Evolutionary conservation across 2,329 filamentous ascomycete species (phyloP), one percentile per base, ranked within the genome.

Genomic region (Colletotrichum truncatum): DNA sequence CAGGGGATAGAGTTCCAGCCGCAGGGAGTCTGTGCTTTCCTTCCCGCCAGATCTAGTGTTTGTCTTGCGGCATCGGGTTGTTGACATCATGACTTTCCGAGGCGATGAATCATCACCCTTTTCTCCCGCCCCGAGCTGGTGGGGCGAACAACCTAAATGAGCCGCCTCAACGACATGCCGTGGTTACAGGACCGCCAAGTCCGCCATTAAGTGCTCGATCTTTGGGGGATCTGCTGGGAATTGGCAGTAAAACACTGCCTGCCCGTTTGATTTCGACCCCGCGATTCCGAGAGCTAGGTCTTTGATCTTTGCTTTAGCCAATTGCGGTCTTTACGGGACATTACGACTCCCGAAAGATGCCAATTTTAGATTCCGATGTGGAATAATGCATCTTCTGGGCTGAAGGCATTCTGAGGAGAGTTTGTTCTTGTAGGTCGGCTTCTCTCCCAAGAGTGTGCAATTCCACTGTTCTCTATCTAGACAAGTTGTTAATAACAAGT

Each of bases 101-200:
- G 36, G 14, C 58, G 43, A 66, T 66, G 63, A 66, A 56, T 66
- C 63, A 66, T 61, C 63, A 63, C 23, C 30, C 14, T 9, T 39
- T 14, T 46, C n/a, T n/a, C n/a, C n/a, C 34, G 14, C 34, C 4
- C n/a, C 46, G 46, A 49, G 28, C 46, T 49, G 9, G 46, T 21
- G 36, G 46, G 48, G 38, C 38, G 0, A 4, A 28, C 21, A 32
- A 14, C 45, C 14, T 26, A 16, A 21, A 49, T 52, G 16, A 57
- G 54, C 54, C 54, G 41, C 41, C 46, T 57, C 54, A 36, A 48
- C 41, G 39, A 57, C 54, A 28, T 26, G 26, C 39, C 16, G n/a
- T n/a, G n/a, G n/a, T n/a, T n/a, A 9, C 28, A 7, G 39, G 16
- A 28, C 26, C 53, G n/a, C 11, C n/a, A n/a, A n/a, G n/a, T n/a